Percentiles rank a stretch among this genome's conserved stretches.
These are phyloP conservation scores for Pyrenopolyporus hunteri DNA, from an alignment of 495 filamentous ascomycete species.

Conservation along the genomic window DNA sequence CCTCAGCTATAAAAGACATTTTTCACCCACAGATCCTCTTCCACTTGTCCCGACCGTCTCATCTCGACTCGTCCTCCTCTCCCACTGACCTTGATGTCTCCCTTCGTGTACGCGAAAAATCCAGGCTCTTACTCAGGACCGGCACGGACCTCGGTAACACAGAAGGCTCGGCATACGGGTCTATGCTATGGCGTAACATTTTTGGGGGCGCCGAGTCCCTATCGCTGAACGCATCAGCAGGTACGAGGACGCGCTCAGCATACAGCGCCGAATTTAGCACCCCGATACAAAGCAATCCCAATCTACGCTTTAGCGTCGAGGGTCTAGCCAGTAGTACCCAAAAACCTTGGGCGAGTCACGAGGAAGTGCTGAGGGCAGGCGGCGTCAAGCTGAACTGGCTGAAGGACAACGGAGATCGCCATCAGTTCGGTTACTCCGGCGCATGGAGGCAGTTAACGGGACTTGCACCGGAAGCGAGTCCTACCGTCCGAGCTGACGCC, in stretches of 20 bases:
- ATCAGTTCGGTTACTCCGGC: slow-evolving; percentile 79
- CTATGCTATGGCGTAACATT: slow-evolving; percentile 83
- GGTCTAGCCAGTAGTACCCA: slow-evolving; percentile 79
- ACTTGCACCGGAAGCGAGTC: slow-evolving; percentile 73
- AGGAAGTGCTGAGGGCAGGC: slow-evolving; percentile 84
- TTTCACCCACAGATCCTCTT: slow-evolving; percentile 83
- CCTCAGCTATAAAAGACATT: slow-evolving; percentile 64
- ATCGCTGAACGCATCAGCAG: slow-evolving; percentile 77
- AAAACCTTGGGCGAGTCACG: slow-evolving; percentile 90
- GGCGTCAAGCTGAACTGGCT: slow-evolving; percentile 77
- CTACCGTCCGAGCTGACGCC: slow-evolving; percentile 79
- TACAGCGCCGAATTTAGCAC: slow-evolving; percentile 84
- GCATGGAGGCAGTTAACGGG: slow-evolving; percentile 88
- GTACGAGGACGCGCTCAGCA: slow-evolving; percentile 85
- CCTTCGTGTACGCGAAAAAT: slow-evolving; percentile 76
- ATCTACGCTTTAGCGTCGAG: slow-evolving; percentile 75
- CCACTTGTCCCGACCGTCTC: slow-evolving; percentile 73
- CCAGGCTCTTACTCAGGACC: slow-evolving; percentile 80
- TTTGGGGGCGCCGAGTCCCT: slow-evolving; percentile 94
- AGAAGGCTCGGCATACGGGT: slow-evolving; percentile 89
- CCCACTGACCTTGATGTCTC: slow-evolving; percentile 79
- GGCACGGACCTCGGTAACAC: slow-evolving; percentile 91
- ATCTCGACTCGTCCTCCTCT: slow-evolving; percentile 61
- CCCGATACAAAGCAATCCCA: slow-evolving; percentile 79
- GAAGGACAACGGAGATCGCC: slow-evolving; percentile 63